Percentiles rank a stretch among this genome's conserved stretches.
Conservation (phyloP, 2,329 filamentous ascomycete genomes). For the Didymella exigua region DNA sequence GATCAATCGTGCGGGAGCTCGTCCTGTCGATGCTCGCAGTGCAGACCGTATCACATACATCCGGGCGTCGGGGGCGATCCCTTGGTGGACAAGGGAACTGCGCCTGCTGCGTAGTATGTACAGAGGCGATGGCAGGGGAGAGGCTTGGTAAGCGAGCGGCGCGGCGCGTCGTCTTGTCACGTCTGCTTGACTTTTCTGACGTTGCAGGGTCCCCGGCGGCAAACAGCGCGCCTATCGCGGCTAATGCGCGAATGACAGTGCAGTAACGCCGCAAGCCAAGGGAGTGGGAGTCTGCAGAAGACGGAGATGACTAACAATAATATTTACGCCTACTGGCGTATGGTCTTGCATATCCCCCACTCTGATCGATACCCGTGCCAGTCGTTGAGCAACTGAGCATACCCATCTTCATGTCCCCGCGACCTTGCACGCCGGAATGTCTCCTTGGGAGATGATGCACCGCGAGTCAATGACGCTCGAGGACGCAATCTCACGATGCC, state of each 20-base stretch:
- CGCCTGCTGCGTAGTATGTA: too few relatives aligned
- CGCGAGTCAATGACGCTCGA: conserved; percentile 3
- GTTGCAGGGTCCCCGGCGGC: conserved; percentile 11
- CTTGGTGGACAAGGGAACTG: conserved; percentile 15
- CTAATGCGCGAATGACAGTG: neutral
- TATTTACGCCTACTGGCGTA: too few relatives aligned
- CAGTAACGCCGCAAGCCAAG: conserved; percentile 17
- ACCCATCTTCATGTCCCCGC: too few relatives aligned
- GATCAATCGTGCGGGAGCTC: conserved; percentile 46
- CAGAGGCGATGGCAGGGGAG: conserved; percentile 18
- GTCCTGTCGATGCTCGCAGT: conserved; percentile 48
- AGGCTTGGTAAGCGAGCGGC: conserved; percentile 20
- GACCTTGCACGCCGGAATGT: too few relatives aligned
- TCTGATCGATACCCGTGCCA: too few relatives aligned
- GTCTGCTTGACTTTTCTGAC: conserved; percentile 26
- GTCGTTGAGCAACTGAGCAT: too few relatives aligned
- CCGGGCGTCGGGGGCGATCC: conserved; percentile 31
- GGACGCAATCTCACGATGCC: neutral
- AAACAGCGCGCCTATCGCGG: conserved; percentile 7
- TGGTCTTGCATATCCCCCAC: too few relatives aligned
- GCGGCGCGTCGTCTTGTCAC: conserved; percentile 26
- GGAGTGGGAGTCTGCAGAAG: too few relatives aligned
- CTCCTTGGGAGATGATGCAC: too few relatives aligned
- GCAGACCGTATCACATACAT: conserved; percentile 52
- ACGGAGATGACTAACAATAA: too few relatives aligned